Evolutionary conservation across 2,329 filamentous ascomycete genomes (phyloP).

Genomic region (Diaporthe vaccinii): DNA sequence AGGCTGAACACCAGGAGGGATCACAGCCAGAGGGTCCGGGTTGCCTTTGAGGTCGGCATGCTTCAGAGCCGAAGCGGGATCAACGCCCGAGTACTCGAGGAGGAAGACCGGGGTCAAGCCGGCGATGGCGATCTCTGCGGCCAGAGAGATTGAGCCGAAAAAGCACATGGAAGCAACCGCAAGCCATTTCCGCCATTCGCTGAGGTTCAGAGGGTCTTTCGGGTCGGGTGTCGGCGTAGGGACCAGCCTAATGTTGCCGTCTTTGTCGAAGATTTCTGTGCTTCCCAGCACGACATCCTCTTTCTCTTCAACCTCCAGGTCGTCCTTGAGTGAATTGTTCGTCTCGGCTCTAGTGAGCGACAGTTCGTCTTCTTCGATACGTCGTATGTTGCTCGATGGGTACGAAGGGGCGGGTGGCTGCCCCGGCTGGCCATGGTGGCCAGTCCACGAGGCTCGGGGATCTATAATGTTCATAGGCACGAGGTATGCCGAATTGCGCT

Average conservation of each 20-base stretch:
- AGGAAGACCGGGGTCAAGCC: constrained; percentile 31
- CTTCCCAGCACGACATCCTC: constrained; percentile 36
- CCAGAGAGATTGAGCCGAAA: constrained; percentile 27
- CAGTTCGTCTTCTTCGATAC: constrained; percentile 26
- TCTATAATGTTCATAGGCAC: constrained; percentile 28
- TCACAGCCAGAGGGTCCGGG: constrained; percentile 45
- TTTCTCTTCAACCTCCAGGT: neutral
- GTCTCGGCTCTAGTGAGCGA: constrained; percentile 20
- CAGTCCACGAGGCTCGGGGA: neutral
- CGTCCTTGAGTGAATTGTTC: constrained; percentile 10
- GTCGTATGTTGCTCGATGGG: neutral
- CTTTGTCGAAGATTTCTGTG: constrained; percentile 41
- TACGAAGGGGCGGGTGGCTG: neutral
- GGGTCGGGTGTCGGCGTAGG: constrained; percentile 36
- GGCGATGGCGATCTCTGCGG: constrained; percentile 32
- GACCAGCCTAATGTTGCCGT: constrained; percentile 43
- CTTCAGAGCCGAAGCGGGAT: constrained; percentile 22
- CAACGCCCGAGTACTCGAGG: constrained; percentile 30
- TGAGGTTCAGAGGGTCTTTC: constrained; percentile 23
- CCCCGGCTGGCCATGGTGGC: neutral
- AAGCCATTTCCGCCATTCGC: constrained; percentile 27
- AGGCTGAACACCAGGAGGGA: constrained; percentile 48
- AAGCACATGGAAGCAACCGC: constrained; percentile 28
- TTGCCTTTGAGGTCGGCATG: constrained; percentile 23
- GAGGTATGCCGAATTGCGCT: constrained; percentile 18